Base-by-base conservation (phyloP, 768 basidiomycete species). In the Kockovaella imperatae region DNA sequence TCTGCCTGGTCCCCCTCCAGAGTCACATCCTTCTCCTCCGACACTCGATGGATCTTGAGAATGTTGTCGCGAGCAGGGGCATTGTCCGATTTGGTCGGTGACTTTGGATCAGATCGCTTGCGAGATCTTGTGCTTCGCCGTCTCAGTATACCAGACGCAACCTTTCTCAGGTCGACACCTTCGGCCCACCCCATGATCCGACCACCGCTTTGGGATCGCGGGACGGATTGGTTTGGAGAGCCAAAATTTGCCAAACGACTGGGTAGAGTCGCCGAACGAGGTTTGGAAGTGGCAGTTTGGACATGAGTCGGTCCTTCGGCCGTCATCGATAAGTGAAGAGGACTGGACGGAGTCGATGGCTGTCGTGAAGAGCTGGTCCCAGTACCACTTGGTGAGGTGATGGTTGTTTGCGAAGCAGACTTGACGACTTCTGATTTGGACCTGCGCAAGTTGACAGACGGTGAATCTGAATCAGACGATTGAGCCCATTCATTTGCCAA, bases 401-500 rank as follows among this genome's bases (percentile, higher is more conserved):
- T n/a, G 30, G 50, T 18, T 5, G 47, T 11, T 17, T 26, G 34
- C 13, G 52, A 32, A 6, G 7, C 20, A 3, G 54, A 48, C 35
- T 46, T 53, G 15, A 48, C 26, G n/a, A 56, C 48, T 38, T 64
- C 62, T 10, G 62, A 62, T 34, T 53, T 53, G 2, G 60, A 25
- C 26, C 60, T 29, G 2, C 60, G 45, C 2, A 62, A 54, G 5
- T 56, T 53, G 4, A 41, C 42, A 11, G 53, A 25, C 2, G 58
- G 44, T 10, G 58, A 50, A 20, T 56, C 55, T 1, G 54, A 56
- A 28, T 61, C 59, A 13, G 52, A 48, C 35, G 57, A 56, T 15
- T 59, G 34, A 5, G 54, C 60, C 63, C 63, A 68, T 31, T 65
- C 66, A 21, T 63, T 62, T 11, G 62, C 64, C 15, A 69, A 41